phyloP scores from a whole-genome alignment of 108 stramenopile species.

The Ochromonas danica region DNA sequence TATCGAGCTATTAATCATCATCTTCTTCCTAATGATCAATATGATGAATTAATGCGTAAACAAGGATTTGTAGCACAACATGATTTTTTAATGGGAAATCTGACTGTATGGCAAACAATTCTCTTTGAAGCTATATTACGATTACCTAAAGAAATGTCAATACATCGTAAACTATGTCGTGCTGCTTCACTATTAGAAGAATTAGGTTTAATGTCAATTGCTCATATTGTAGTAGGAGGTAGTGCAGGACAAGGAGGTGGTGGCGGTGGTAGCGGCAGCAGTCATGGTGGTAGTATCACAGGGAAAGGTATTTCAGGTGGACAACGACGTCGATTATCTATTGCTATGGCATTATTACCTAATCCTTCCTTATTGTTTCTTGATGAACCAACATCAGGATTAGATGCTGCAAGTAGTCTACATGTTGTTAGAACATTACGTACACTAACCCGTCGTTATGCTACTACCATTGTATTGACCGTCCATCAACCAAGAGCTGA shows the following conservation, averaged over 20 bases:
- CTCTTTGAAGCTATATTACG: neutral
- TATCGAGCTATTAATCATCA: neutral
- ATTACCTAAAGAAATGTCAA: neutral
- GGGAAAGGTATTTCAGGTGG: slow-evolving; percentile 41
- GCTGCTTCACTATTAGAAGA: neutral
- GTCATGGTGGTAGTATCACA: neutral
- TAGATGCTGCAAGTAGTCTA: slow-evolving; percentile 41
- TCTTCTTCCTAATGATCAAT: neutral
- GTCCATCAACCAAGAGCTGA: slow-evolving; percentile 50
- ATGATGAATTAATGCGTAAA: neutral
- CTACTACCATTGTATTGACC: slow-evolving; percentile 46
- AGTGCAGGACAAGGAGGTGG: too few relatives aligned
- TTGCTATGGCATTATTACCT: slow-evolving; percentile 45
- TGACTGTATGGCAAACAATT: slow-evolving; percentile 1
- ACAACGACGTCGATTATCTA: slow-evolving; percentile 36
- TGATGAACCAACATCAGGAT: slow-evolving; percentile 53
- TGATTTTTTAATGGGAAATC: neutral
- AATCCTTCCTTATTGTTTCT: slow-evolving; percentile 42
- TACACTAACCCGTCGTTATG: slow-evolving; percentile 38
- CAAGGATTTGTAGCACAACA: neutral
- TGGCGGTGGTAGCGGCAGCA: too few relatives aligned
- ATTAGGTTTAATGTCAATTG: neutral
- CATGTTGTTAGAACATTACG: slow-evolving; percentile 38
- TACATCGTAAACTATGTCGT: neutral
- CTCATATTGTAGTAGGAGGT: neutral